Evolutionary conservation across 2,329 filamentous ascomycete species (phyloP).

Genomic region (Niveomyces coronatus): DNA sequence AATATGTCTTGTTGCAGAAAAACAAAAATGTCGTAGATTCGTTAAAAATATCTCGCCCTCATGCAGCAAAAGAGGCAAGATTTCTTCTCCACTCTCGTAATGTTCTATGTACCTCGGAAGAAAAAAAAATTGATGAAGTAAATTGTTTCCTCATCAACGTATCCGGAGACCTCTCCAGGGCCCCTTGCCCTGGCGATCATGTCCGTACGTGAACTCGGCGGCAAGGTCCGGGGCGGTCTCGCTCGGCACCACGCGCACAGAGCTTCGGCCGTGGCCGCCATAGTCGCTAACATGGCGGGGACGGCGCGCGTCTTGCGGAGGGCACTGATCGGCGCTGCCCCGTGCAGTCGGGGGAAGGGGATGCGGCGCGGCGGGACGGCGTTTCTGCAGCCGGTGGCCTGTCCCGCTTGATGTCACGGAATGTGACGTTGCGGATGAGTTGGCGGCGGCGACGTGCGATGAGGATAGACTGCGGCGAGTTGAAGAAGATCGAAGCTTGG

Average conservation of each 20-base stretch:
- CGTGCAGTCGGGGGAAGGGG: conserved; percentile 1
- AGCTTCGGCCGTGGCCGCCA: conserved; percentile 14
- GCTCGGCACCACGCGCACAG: conserved; percentile 33
- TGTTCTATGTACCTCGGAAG: no score
- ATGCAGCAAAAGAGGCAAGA: no score
- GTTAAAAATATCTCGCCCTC: not conserved
- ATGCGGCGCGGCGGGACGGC: conserved; percentile 9
- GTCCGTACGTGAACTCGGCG: conserved; percentile 27
- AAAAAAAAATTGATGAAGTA: no score
- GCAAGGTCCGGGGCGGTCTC: conserved; percentile 33
- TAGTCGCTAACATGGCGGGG: conserved; percentile 14
- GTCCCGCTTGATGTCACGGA: no score
- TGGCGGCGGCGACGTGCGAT: conserved; percentile 12
- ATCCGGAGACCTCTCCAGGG: conserved; percentile 20
- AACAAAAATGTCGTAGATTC: no score
- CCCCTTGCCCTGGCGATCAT: conserved; percentile 24
- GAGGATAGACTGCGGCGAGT: conserved; percentile 20
- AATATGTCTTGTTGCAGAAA: no score
- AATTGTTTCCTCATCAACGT: no score
- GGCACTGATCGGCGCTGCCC: conserved; percentile 3
- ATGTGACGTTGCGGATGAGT: conserved; percentile 10
- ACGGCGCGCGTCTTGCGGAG: conserved; percentile 8
- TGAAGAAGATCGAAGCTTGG: conserved; percentile 21
- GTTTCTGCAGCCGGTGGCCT: conserved; percentile 19
- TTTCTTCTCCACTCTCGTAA: no score